A percentile compares a stretch with the other conserved stretches of the same genome.
phyloP scores from a whole-genome alignment of 2,329 filamentous ascomycete genomes.

The Tolypocladium sp. region DNA sequence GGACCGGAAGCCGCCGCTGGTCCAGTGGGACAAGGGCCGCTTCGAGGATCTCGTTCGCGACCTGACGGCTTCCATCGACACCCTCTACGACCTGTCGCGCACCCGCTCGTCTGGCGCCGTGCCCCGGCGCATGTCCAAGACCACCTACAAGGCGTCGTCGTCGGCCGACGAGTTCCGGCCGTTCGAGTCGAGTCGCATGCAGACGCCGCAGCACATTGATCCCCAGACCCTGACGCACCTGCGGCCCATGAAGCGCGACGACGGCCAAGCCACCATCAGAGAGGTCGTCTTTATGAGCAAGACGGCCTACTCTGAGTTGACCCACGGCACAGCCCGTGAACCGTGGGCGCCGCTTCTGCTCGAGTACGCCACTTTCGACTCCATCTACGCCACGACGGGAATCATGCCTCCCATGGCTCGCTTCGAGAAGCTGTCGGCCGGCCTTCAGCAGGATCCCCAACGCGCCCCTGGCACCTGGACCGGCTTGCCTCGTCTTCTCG shows the following conservation, averaged over 20 bases:
- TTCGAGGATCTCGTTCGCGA: constrained; percentile 69
- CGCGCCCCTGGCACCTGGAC: constrained; percentile 47
- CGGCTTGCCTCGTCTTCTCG: constrained; percentile 51
- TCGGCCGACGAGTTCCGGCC: constrained; percentile 35
- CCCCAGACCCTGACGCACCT: constrained; percentile 42
- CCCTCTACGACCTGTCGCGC: constrained; percentile 65
- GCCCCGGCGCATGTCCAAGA: constrained; percentile 19
- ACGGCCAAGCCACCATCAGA: constrained; percentile 21
- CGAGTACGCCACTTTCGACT: constrained; percentile 59
- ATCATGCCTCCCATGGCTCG: constrained; percentile 56
- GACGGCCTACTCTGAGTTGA: constrained; percentile 40
- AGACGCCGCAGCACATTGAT: constrained; percentile 52
- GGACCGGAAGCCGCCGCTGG: constrained; percentile 46
- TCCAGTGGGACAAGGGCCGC: constrained; percentile 60
- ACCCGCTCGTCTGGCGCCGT: constrained; percentile 43
- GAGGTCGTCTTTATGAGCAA: constrained; percentile 42
- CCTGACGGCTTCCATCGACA: constrained; percentile 70
- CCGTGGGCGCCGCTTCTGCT: constrained; percentile 53
- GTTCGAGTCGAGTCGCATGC: constrained; percentile 52
- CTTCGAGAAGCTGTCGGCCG: constrained; percentile 54
- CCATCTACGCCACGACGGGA: constrained; percentile 52
- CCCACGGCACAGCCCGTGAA: constrained; percentile 28
- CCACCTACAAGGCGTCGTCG: constrained; percentile 23
- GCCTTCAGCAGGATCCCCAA: constrained; percentile 44
- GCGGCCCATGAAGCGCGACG: constrained; percentile 27